Conservation (phyloP, 2,329 filamentous ascomycete species). For the Alternaria conjuncta region DNA sequence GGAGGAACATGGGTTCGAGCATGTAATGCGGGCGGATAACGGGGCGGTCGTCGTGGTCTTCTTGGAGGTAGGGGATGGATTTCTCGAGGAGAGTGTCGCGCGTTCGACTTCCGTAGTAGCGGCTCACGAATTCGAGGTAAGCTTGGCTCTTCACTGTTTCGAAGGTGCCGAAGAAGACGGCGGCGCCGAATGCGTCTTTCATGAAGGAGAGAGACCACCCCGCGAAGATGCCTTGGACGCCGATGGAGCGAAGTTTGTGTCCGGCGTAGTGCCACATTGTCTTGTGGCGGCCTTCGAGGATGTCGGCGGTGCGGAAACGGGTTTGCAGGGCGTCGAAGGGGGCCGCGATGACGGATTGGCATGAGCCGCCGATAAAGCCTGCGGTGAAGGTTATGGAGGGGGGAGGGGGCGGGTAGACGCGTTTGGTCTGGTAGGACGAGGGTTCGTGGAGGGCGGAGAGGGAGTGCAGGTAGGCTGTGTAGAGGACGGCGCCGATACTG, state of each 20-base stretch:
- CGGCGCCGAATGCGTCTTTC: constrained; percentile 73
- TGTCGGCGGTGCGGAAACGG: constrained; percentile 69
- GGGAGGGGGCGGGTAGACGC: constrained; percentile 73
- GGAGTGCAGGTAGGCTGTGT: constrained; percentile 76
- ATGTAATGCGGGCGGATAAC: constrained; percentile 77
- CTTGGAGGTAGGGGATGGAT: constrained; percentile 25
- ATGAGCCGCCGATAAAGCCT: constrained; percentile 70
- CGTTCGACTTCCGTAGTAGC: constrained; percentile 64
- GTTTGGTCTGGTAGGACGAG: constrained; percentile 64
- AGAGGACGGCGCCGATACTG: constrained; percentile 74
- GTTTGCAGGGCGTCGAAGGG: constrained; percentile 78
- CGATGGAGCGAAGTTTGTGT: constrained; percentile 73
- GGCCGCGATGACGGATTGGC: constrained; percentile 75
- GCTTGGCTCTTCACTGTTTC: constrained; percentile 78
- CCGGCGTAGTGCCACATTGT: constrained; percentile 76
- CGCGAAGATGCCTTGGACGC: constrained; percentile 73
- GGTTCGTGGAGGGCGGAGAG: constrained; percentile 71
- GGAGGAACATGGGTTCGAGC: constrained; percentile 74
- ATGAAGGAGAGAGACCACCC: constrained; percentile 73
- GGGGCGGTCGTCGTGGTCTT: constrained; percentile 43
- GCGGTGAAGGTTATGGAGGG: constrained; percentile 70
- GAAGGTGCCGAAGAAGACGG: constrained; percentile 76
- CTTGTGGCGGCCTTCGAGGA: constrained; percentile 65
- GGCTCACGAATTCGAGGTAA: constrained; percentile 73
- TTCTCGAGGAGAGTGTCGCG: constrained; percentile 38